Percentiles rank a stretch among this genome's conserved stretches.
Conservation (phyloP, 2,329 filamentous ascomycete species). For the Pyrenochaeta sp. region DNA sequence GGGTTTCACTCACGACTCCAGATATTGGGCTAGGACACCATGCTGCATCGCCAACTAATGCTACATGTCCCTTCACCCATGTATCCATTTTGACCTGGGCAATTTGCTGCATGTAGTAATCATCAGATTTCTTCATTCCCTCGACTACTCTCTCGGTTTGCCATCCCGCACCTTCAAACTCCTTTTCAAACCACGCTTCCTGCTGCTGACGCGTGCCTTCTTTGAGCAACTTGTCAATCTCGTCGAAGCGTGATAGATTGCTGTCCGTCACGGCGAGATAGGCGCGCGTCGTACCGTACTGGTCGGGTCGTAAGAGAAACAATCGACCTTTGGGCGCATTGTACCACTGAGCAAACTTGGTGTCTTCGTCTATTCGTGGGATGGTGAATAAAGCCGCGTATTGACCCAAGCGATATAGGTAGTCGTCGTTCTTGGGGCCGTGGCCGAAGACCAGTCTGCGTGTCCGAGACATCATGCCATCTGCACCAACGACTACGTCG, state of each 20-base stretch:
- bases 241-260: slow-evolving; percentile 26
- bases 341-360: slow-evolving; percentile 37
- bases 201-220: slow-evolving; percentile 26
- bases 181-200: slow-evolving; percentile 30
- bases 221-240: slow-evolving; percentile 22
- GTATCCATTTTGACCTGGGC: slow-evolving; percentile 49
- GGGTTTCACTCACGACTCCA: slow-evolving; percentile 27
- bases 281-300: slow-evolving; percentile 28
- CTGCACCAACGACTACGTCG: slow-evolving; percentile 41
- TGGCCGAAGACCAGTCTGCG: slow-evolving; percentile 36
- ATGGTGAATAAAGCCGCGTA: slow-evolving; percentile 46
- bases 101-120: slow-evolving; percentile 58
- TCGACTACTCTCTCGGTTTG: slow-evolving; percentile 46
- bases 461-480: slow-evolving; percentile 42
- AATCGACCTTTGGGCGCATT: slow-evolving; percentile 29
- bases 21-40: slow-evolving; percentile 48
- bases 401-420: slow-evolving; percentile 32
- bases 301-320: slow-evolving; percentile 32
- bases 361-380: slow-evolving; percentile 27
- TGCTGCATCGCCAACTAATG: slow-evolving; percentile 51
- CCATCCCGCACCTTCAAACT: slow-evolving; percentile 52
- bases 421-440: slow-evolving; percentile 28
- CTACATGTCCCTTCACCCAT: slow-evolving; percentile 47
- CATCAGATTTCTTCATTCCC: slow-evolving; percentile 50
- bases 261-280: slow-evolving; percentile 28